Evolutionary conservation across 306 rosid genomes (phyloP).

Genomic region (Vachellia collinsii): DNA sequence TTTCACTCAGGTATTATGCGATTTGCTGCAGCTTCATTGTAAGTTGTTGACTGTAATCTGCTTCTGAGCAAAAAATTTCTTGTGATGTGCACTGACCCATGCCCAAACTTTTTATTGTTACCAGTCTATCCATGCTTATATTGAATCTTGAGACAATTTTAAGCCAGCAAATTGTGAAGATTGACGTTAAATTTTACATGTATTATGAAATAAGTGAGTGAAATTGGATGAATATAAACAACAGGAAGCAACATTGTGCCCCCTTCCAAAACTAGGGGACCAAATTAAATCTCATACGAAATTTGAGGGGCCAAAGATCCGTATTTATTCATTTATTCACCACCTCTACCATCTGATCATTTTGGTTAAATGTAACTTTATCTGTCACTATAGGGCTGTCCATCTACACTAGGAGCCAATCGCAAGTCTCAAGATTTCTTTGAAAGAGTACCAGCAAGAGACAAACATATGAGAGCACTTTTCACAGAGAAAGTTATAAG

Average conservation of each 20-base stretch:
- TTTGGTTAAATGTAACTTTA: conserved; percentile 33
- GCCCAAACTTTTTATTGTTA: neutral
- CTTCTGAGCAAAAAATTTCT: neutral
- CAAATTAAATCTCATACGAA: neutral
- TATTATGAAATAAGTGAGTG: neutral
- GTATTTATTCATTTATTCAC: neutral
- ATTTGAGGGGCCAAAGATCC: neutral
- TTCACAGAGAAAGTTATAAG: conserved; percentile 75
- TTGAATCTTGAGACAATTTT: neutral
- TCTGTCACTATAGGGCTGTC: conserved; percentile 78
- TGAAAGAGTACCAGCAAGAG: conserved; percentile 96
- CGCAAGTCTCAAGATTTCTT: conserved; percentile 95
- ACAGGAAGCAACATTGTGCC: neutral
- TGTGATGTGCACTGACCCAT: neutral
- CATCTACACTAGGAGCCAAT: conserved; percentile 95
- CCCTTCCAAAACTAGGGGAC: neutral
- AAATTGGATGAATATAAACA: neutral
- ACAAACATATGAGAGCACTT: conserved; percentile 71
- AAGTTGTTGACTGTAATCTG: neutral
- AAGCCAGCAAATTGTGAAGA: neutral
- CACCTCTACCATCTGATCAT: neutral
- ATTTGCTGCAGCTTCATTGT: conserved; percentile 15
- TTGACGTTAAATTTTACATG: neutral
- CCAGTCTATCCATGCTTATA: conserved; percentile 1
- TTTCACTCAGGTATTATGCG: conserved; percentile 82